These are phyloP conservation scores for Escallonia rubra DNA, from an alignment of 129 eudicot species.

Conservation along the genomic window DNA sequence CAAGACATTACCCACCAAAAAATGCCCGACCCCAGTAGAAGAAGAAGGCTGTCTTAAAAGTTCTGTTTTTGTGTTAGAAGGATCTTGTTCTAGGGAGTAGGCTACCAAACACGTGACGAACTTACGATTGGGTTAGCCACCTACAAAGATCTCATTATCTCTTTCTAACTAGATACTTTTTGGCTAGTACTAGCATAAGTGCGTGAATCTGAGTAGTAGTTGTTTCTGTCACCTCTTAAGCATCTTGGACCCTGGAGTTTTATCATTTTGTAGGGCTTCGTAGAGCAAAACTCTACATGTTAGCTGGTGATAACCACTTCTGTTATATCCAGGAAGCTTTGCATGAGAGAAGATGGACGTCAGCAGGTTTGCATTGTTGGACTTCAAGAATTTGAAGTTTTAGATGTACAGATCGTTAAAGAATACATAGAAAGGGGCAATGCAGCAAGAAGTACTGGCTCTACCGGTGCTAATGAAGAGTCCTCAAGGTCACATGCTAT, in stretches of 20 bases:
- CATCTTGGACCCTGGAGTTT: neutral
- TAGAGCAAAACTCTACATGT: neutral
- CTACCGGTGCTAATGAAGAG: slow-evolving; percentile 97
- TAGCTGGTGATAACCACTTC: neutral
- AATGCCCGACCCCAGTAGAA: too few species aligned
- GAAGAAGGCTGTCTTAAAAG: neutral
- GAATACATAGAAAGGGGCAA: slow-evolving; percentile 88
- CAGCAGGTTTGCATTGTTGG: slow-evolving; percentile 99
- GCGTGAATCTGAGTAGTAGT: too few species aligned
- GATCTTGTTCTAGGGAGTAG: too few species aligned
- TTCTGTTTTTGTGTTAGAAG: too few species aligned
- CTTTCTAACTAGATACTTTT: too few species aligned
- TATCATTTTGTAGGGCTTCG: neutral
- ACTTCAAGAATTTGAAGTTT: slow-evolving; percentile 94
- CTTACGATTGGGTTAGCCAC: too few species aligned
- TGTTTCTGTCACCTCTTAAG: too few species aligned
- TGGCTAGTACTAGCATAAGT: too few species aligned
- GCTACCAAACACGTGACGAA: too few species aligned
- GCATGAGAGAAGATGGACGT: slow-evolving; percentile 96
- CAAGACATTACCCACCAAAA: too few species aligned
- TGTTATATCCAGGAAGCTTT: slow-evolving; percentile 55
- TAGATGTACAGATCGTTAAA: slow-evolving; percentile 91
- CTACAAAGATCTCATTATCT: too few species aligned
- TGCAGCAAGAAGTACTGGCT: slow-evolving; percentile 89
- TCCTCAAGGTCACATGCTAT: slow-evolving; percentile 95